Base-by-base conservation (phyloP, 2,329 filamentous ascomycete species). In the Coniella lustricola region DNA sequence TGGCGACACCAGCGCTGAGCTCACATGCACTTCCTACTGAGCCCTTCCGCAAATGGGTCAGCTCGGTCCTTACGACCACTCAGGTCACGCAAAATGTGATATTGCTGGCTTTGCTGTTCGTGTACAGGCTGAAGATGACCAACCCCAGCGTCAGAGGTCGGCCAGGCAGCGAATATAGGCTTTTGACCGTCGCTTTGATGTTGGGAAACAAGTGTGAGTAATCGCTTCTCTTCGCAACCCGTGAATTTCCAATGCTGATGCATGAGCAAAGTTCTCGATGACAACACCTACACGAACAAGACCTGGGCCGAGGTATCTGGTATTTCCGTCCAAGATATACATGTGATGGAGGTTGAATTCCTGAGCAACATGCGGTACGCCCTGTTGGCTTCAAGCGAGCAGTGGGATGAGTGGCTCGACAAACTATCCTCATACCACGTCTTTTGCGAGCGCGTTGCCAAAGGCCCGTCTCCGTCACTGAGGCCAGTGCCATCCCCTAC, bases 261-360 rank as follows among this genome's bases (percentile, higher is more conserved):
- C 16, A 16, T 22, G 37, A 17, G 3, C 60, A 58, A 37, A 88
- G 84, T 97, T 64, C 72, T 98, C 59, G 93, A 98, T 63, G 93
- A 98, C 66, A 98, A 97, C 65, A 97, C 93, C 0, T 98, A 98
- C 68, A 97, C 93, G 33, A 98, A 98, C 72, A 96, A 97, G 73
- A 98, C 93, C 0, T 98, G 93, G 93, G 93, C 91, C 2, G 93
- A 98, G 60, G 93, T 98, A 10, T 97, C 93, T 1, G 87, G 87
- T 38, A 95, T 98, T 53, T 83, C 87, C 1, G 91, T 97, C 12
- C 82, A 85, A 52, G 93, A 98, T 67, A 95, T 98, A 44, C 93
- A 98, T 64, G 86, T 96, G 38, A 98, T 98, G 93, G 93, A 98
- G 65, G 93, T 98, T n/a, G 93, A 98, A 65, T 98, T 98, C 60